These are phyloP conservation scores for Pterocarpus macrocarpus DNA, from an alignment of 306 rosid species.

Conservation along the genomic window DNA sequence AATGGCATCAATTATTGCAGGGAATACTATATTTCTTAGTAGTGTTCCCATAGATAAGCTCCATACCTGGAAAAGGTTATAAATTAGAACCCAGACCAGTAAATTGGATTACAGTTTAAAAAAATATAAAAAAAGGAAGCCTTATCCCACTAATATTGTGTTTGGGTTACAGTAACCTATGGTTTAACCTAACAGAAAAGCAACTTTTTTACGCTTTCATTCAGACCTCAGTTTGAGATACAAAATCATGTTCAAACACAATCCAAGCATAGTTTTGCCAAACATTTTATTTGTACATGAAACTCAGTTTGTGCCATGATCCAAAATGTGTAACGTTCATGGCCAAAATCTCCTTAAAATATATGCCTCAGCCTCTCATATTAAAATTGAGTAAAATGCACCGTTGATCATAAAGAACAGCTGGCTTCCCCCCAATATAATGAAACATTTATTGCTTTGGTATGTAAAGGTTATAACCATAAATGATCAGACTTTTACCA, in stretches of 20 bases:
- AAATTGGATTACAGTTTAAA: neutral
- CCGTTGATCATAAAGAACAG: neutral
- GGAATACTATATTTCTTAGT: conserved; percentile 73
- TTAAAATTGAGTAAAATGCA: conserved; percentile 2
- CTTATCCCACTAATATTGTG: neutral
- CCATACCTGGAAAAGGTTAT: conserved; percentile 70
- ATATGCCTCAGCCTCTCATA: conserved; percentile 10
- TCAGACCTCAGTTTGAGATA: neutral
- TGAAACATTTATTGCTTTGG: conserved; percentile 20
- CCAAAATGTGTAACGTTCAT: neutral
- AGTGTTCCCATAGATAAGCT: conserved; percentile 74
- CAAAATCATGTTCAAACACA: neutral
- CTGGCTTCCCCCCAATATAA: conserved; percentile 3
- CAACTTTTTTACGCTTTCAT: neutral
- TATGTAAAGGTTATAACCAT: conserved; percentile 4
- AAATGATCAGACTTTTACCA: neutral
- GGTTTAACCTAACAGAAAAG: neutral
- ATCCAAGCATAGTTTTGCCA: neutral
- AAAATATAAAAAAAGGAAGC: neutral
- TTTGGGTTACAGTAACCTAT: neutral
- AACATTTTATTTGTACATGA: neutral
- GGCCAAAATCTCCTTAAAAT: conserved; percentile 15
- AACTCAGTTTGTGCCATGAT: neutral
- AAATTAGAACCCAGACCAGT: conserved; percentile 26
- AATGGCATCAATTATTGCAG: conserved; percentile 67